Evolutionary conservation across 2,329 filamentous ascomycete genomes (phyloP).

Genomic region (Trichoderma sp.): DNA sequence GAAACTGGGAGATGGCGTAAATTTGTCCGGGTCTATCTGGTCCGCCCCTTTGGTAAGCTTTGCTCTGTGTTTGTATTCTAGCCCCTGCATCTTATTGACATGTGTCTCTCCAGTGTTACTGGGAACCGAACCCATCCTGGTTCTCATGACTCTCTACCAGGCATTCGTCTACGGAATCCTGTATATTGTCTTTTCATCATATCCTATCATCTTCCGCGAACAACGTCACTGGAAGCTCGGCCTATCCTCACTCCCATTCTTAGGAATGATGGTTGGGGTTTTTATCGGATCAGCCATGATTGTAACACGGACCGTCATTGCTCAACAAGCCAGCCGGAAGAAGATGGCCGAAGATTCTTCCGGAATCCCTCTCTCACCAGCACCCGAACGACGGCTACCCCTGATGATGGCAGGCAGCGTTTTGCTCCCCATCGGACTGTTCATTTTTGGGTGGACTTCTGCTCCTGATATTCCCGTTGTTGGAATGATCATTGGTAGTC

Average conservation of each 20-base stretch:
- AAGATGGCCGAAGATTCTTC: not conserved
- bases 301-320: not conserved
- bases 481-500: conserved; percentile 27
- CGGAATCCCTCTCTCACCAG: not conserved
- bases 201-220: conserved; percentile 48
- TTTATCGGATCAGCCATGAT: conserved; percentile 13
- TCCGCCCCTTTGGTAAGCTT: conserved; percentile 14
- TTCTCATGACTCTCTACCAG: conserved; percentile 37
- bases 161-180: conserved; percentile 53
- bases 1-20: not conserved
- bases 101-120: not conserved
- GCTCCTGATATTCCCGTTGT: conserved; percentile 30
- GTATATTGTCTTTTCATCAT: conserved; percentile 55
- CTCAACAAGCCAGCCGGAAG: not conserved
- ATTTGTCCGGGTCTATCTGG: conserved; percentile 1
- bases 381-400: conserved; percentile 8
- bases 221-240: conserved; percentile 43
- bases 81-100: not conserved
- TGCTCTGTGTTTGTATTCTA: not conserved
- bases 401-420: conserved; percentile 16
- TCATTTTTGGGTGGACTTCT: conserved; percentile 16
- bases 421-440: conserved; percentile 9
- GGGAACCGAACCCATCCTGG: conserved; percentile 9
- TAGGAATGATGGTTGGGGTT: conserved; percentile 16
- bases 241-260: conserved; percentile 10